Conservation (phyloP, 805 yeast species). For the Ogataea wickerhamii region DNA sequence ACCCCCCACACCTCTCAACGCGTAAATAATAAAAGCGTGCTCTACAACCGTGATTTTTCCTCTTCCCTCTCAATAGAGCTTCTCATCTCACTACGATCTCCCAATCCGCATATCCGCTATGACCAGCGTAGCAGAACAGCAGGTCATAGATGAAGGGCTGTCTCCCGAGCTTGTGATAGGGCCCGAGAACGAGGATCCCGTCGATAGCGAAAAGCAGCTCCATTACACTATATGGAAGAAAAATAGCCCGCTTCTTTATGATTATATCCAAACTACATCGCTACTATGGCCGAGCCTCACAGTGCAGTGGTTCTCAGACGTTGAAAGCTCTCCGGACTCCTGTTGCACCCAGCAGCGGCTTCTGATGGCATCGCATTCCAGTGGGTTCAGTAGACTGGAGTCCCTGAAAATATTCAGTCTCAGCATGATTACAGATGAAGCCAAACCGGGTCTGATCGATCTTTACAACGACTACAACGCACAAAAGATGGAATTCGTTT, state of each 20-base stretch:
- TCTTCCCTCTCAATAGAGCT: no score
- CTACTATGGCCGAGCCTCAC: slow-evolving; percentile 64
- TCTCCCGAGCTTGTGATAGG: no score
- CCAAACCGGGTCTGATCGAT: slow-evolving; percentile 13
- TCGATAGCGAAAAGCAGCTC: slow-evolving; percentile 9
- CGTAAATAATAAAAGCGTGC: no score
- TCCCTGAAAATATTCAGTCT: slow-evolving; percentile 20
- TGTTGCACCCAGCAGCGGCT: slow-evolving; percentile 39
- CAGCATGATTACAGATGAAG: slow-evolving; percentile 13
- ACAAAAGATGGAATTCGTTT: slow-evolving; percentile 32
- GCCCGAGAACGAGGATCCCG: slow-evolving; percentile 1
- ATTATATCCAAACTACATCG: slow-evolving; percentile 47
- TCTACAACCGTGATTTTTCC: no score
- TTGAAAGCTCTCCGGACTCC: slow-evolving; percentile 24
- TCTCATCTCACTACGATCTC: no score
- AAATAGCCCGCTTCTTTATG: slow-evolving; percentile 54
- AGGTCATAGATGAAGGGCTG: no score
- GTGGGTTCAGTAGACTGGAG: slow-evolving; percentile 39
- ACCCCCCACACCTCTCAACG: background rate
- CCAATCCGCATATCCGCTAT: background rate
- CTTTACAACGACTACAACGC: slow-evolving; percentile 35
- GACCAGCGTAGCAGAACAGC: background rate
- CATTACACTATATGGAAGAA: slow-evolving; percentile 59
- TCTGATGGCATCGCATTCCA: slow-evolving; percentile 61
- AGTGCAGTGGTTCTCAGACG: slow-evolving; percentile 62